Percentiles rank a stretch among this genome's conserved stretches.
Conservation (phyloP, 1,284 basidiomycete species). For the Naganishia sp. region DNA sequence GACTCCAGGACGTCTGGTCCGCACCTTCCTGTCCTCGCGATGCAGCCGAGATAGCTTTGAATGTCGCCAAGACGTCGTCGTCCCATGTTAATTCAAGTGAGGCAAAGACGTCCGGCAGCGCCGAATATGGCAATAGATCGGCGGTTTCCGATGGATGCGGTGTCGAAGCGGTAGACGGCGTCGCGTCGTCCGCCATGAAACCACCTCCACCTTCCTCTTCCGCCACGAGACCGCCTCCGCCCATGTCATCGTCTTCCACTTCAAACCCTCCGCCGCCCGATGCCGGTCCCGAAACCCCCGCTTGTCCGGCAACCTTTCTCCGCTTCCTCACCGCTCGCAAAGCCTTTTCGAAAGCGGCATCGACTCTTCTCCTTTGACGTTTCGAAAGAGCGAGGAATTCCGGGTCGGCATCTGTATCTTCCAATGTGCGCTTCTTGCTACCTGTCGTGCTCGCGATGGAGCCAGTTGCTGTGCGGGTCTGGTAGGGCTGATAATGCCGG, state of each 20-base stretch:
- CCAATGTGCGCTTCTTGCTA: not conserved
- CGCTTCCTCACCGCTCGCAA: constrained; percentile 33
- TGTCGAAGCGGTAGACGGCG: not conserved
- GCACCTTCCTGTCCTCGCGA: constrained; percentile 3
- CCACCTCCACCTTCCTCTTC: constrained; percentile 37
- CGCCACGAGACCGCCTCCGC: constrained; percentile 35
- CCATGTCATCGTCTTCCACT: constrained; percentile 35
- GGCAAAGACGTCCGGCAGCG: constrained; percentile 42
- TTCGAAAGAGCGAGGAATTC: constrained; percentile 48
- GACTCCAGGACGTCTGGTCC: constrained; percentile 1
- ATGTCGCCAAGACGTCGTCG: constrained; percentile 50
- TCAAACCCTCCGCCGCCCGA: constrained; percentile 32
- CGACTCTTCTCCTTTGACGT: constrained; percentile 42
- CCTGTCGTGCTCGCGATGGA: not conserved
- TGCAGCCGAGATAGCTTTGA: constrained; percentile 35
- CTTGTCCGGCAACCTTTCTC: constrained; percentile 30
- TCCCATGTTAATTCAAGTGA: constrained; percentile 48
- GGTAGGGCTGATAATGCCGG: not conserved
- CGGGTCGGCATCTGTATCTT: constrained; percentile 42
- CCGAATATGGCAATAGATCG: constrained; percentile 38
- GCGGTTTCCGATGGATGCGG: constrained; percentile 19
- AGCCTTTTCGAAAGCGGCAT: constrained; percentile 47
- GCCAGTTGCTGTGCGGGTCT: constrained; percentile 16
- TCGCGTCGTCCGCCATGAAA: constrained; percentile 33
- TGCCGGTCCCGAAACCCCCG: constrained; percentile 28